phyloP scores from a whole-genome alignment of 2,329 filamentous ascomycete species.

The Trichophyton verrucosum region DNA sequence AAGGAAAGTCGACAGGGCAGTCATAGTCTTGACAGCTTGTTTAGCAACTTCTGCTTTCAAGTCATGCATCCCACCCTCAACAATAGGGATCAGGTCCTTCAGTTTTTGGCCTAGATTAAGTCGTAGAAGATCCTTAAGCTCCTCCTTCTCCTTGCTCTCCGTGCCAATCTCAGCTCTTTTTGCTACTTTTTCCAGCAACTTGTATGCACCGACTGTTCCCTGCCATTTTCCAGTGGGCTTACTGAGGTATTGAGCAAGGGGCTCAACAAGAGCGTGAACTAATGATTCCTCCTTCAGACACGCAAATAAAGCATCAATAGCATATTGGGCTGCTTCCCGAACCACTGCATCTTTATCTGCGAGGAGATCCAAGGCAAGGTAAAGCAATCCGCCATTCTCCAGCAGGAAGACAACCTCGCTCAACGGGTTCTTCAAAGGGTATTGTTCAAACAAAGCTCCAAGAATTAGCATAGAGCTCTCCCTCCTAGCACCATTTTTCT shows the following conservation, averaged over 20 bases:
- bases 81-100: conserved; percentile 15
- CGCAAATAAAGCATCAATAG: conserved; percentile 74
- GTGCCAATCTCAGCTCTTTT: conserved; percentile 82
- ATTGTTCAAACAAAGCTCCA: conserved; percentile 83
- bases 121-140: conserved; percentile 76
- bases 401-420: conserved; percentile 71
- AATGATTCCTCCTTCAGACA: conserved; percentile 70
- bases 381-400: conserved; percentile 63
- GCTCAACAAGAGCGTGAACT: conserved; percentile 68
- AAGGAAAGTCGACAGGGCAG: conserved; percentile 71
- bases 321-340: conserved; percentile 85
- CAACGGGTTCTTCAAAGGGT: conserved; percentile 62
- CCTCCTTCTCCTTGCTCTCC: conserved; percentile 71
- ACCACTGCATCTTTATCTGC: conserved; percentile 84
- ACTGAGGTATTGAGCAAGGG: conserved; percentile 59
- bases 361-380: conserved; percentile 66
- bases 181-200: conserved; percentile 82
- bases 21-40: conserved; percentile 87
- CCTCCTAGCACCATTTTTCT: conserved; percentile 75
- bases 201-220: conserved; percentile 75
- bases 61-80: conserved; percentile 72
- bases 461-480: conserved; percentile 93
- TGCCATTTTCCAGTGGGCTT: conserved; percentile 95
- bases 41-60: conserved; percentile 75
- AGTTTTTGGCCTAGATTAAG: conserved; percentile 74